phyloP scores from a whole-genome alignment of 169 alveolate species.

The Blepharisma undulans region DNA sequence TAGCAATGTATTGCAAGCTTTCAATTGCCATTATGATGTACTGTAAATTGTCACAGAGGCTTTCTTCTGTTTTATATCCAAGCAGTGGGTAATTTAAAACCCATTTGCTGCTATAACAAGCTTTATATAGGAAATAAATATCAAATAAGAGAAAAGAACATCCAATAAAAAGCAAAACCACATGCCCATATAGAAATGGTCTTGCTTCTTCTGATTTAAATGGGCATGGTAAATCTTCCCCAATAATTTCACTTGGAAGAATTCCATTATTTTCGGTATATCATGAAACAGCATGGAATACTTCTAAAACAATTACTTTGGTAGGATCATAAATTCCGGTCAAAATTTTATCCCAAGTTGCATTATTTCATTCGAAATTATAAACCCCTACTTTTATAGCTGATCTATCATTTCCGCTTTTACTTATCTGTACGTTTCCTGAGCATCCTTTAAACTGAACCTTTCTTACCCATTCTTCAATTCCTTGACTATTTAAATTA shows the following conservation, averaged over 20 bases:
- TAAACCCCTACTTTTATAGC: background rate
- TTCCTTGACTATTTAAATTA: background rate
- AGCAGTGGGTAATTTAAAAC: background rate
- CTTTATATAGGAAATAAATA: background rate
- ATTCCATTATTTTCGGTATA: background rate
- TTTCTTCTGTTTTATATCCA: background rate
- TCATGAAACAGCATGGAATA: background rate
- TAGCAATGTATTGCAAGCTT: background rate
- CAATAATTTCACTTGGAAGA: background rate
- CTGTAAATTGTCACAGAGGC: background rate
- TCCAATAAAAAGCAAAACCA: background rate
- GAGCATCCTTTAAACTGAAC: background rate
- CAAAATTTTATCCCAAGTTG: background rate
- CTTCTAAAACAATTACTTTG: background rate
- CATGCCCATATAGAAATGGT: background rate
- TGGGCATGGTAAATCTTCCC: background rate
- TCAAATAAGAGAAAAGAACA: background rate
- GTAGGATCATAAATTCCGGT: background rate
- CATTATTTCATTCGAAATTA: background rate
- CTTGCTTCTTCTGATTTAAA: background rate
- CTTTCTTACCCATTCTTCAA: background rate
- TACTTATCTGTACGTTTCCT: background rate
- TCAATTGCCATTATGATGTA: background rate
- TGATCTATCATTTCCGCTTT: background rate
- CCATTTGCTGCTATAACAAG: too few relatives aligned